Base-by-base conservation (phyloP, 257 asterid genomes). In the Verbascum thapsus region DNA sequence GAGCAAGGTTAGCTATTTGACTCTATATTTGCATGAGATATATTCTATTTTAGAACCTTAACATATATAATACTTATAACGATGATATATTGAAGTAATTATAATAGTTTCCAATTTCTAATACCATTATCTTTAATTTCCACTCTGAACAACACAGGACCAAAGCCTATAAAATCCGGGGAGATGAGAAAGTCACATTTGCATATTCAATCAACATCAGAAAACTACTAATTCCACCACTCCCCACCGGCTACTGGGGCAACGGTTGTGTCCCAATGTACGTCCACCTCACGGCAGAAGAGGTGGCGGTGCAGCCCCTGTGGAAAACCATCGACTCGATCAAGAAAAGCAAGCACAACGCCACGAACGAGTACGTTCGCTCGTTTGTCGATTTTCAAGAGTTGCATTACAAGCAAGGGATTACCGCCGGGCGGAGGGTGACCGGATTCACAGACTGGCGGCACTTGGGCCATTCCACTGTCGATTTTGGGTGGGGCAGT, bases 361-460 rank as follows among this genome's bases (percentile, higher is more conserved):
- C 72, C 37, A 80, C 76, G 5, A 66, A 63, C 26, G 85, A 83
- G 49, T 90, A 90, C 39, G 92, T 85, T 8, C 67, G 75, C 1
- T 87, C 95, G 0, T 83, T 69, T 15, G 63, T 90, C 15, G 92
- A 90, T 58, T 90, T 85, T 34, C 97, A 90, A 54, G 92, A 87
- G 72, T 8, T 87, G 23, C 81, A 90, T 72, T 85, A 78, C 63
- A 43, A 23, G 4, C 63, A 81, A 58, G 95, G 96, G 45, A 83
- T 90, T 37, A 87, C 66, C 2, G 73, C 79, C 1, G 95, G 97
- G 23, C 51, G 74, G 37, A 75, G 78, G 5, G 91, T 90, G 63
- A 83, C 88, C 51, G 96, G 95, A 0, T 90, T 90, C 67, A 87
- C 97, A 1, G 97, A 90, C 63, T 90, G 97, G 97, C 76, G 97